A percentile compares a stretch with the other conserved stretches of the same genome.
phyloP scores from a whole-genome alignment of 176 grass and related monocot genomes.

The Zizania latifolia region DNA sequence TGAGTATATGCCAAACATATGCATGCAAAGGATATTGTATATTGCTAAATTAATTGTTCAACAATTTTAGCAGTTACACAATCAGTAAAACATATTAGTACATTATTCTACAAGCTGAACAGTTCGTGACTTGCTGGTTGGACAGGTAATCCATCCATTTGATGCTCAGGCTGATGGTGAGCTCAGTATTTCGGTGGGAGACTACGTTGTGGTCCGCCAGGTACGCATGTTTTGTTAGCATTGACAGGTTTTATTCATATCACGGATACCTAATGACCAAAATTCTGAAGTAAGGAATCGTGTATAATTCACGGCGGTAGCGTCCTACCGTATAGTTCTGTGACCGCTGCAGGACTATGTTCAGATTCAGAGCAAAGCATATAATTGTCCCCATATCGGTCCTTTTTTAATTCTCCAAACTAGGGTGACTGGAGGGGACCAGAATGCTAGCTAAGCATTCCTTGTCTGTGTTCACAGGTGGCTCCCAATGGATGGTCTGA shows the following conservation, averaged over 20 bases:
- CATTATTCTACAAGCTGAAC: conserved; percentile 2
- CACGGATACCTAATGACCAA: neutral
- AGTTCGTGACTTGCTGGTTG: neutral
- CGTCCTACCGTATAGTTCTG: neutral
- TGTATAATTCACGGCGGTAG: neutral
- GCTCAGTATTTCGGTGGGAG: conserved; percentile 75
- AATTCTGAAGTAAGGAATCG: conserved; percentile 12
- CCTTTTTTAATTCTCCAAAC: conserved; percentile 15
- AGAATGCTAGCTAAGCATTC: conserved; percentile 18
- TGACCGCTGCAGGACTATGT: conserved; percentile 15
- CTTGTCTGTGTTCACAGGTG: conserved; percentile 47
- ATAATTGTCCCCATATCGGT: neutral
- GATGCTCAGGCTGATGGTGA: conserved; percentile 87
- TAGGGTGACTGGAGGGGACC: conserved; percentile 3
- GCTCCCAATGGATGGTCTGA: conserved; percentile 85
- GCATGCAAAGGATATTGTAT: neutral
- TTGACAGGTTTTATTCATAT: neutral
- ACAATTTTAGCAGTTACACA: neutral
- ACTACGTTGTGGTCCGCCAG: conserved; percentile 83
- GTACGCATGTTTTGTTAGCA: conserved; percentile 31
- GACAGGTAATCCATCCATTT: conserved; percentile 88
- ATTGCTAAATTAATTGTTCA: neutral
- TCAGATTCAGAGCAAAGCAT: conserved; percentile 13
- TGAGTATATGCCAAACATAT: neutral
- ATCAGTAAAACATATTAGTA: neutral